Conservation (phyloP, 495 filamentous ascomycete species). For the Aspergillus homomorphus region DNA sequence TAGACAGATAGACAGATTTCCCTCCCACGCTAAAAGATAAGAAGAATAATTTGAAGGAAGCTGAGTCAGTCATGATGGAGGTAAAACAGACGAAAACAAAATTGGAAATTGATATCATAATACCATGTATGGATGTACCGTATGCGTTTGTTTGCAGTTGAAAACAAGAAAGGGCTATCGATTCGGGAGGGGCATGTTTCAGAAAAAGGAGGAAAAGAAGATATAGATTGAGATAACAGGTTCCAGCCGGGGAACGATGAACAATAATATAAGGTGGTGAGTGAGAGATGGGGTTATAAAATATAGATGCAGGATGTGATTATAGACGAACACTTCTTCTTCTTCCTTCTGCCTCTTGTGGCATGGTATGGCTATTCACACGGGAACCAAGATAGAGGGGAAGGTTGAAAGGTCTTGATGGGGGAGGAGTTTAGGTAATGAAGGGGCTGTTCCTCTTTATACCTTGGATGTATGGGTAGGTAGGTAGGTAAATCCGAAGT, state of each 20-base stretch:
- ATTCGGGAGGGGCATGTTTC: no score
- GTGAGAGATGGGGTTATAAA: conserved; percentile 6
- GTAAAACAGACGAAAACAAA: conserved; percentile 2
- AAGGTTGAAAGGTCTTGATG: not conserved
- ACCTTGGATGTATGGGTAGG: not conserved
- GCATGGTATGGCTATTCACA: not conserved
- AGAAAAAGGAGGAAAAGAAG: not conserved
- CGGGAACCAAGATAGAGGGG: not conserved
- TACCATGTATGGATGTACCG: conserved; percentile 8
- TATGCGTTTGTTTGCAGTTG: no score
- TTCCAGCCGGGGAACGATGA: conserved; percentile 20
- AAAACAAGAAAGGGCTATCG: conserved; percentile 4
- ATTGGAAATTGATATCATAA: not conserved
- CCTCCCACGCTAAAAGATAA: not conserved
- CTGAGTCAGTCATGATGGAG: not conserved
- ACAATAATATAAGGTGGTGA: not conserved
- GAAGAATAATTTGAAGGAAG: not conserved
- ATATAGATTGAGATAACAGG: conserved; percentile 10
- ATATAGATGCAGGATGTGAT: conserved; percentile 1
- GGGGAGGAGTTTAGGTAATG: not conserved
- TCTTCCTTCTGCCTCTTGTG: not conserved
- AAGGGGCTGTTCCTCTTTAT: not conserved
- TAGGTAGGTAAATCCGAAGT: no score
- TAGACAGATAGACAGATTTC: no score
- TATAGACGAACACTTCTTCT: not conserved